phyloP scores from a whole-genome alignment of 2,329 filamentous ascomycete species.

The Chlorencoelia australis region DNA sequence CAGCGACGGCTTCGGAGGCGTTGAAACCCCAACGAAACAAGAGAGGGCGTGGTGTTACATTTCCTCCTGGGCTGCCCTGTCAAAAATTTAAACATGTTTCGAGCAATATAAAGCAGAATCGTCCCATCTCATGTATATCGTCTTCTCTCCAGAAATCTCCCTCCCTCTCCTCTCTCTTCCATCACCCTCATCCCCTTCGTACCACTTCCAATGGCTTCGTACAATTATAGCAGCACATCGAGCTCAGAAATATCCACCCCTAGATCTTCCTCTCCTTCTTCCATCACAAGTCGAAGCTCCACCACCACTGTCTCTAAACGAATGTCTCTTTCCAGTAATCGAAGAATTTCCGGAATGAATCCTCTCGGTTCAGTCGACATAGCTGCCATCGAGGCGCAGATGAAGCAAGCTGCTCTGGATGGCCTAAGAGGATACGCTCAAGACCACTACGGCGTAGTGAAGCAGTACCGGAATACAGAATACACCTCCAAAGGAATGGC shows the following conservation, averaged over 20 bases:
- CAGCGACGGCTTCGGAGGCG: too few species aligned
- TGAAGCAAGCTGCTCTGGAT: slow-evolving; percentile 51
- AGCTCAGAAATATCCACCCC: slow-evolving; percentile 22
- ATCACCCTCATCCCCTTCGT: slow-evolving; percentile 1
- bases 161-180: slow-evolving; percentile 4
- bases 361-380: slow-evolving; percentile 36
- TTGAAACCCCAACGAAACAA: slow-evolving; percentile 26
- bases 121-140: slow-evolving; percentile 16
- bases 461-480: slow-evolving; percentile 43
- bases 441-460: slow-evolving; percentile 44
- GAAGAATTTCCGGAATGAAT: slow-evolving; percentile 20
- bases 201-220: slow-evolving; percentile 23
- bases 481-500: slow-evolving; percentile 43
- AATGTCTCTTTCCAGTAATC: slow-evolving; percentile 21
- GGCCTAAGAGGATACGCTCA: slow-evolving; percentile 50
- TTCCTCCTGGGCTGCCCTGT: not conserved
- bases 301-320: slow-evolving; percentile 21
- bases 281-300: slow-evolving; percentile 20
- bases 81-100: slow-evolving; percentile 10
- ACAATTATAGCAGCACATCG: slow-evolving; percentile 16
- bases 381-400: slow-evolving; percentile 44
- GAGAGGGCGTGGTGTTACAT: slow-evolving; percentile 17
- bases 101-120: slow-evolving; percentile 9
- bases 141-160: slow-evolving; percentile 5
- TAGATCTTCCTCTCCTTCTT: slow-evolving; percentile 22